A percentile compares a stretch with the other conserved stretches of the same genome.
phyloP scores from a whole-genome alignment of 805 yeast species.

The Metschnikowia noctiluminum region DNA sequence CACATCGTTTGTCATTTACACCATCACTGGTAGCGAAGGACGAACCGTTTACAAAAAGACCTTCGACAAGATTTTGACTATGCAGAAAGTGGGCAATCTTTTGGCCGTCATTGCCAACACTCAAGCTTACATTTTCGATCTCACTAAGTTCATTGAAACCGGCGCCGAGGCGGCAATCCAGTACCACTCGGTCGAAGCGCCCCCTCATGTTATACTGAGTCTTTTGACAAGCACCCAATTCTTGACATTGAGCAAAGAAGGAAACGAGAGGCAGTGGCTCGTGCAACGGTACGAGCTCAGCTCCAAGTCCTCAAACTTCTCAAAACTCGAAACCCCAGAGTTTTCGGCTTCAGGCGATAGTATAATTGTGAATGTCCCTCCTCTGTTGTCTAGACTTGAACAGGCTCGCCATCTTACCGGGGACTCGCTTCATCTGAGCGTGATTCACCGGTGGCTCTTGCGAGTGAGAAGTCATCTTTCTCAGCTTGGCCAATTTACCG shows the following conservation, averaged over 20 bases:
- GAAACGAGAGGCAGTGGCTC: not conserved
- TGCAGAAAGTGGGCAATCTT: not conserved
- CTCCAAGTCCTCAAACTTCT: not conserved
- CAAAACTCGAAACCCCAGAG: not conserved
- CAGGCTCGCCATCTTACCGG: constrained; percentile 32
- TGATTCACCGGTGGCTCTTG: constrained; percentile 25
- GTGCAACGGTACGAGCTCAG: constrained; percentile 1
- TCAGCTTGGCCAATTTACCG: constrained; percentile 29
- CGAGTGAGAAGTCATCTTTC: constrained; percentile 32
- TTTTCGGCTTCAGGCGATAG: constrained; percentile 12
- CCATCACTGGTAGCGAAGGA: not conserved
- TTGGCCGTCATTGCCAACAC: constrained; percentile 8
- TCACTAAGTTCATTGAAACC: constrained; percentile 4
- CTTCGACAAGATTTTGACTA: constrained; percentile 2
- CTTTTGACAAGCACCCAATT: constrained; percentile 1
- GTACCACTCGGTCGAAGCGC: not conserved
- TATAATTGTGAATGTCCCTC: constrained; percentile 33
- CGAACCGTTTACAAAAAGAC: constrained; percentile 1
- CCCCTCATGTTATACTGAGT: not conserved
- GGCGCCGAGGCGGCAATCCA: not conserved
- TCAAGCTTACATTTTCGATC: constrained; percentile 4
- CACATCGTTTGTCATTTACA: constrained; percentile 4
- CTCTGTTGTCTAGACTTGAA: constrained; percentile 24
- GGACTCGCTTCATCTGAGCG: constrained; percentile 22
- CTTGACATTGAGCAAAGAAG: not conserved